A percentile compares a stretch with the other conserved stretches of the same genome.
Conservation (phyloP, 352 stramenopile species). For the Blastocystis sp. region DNA sequence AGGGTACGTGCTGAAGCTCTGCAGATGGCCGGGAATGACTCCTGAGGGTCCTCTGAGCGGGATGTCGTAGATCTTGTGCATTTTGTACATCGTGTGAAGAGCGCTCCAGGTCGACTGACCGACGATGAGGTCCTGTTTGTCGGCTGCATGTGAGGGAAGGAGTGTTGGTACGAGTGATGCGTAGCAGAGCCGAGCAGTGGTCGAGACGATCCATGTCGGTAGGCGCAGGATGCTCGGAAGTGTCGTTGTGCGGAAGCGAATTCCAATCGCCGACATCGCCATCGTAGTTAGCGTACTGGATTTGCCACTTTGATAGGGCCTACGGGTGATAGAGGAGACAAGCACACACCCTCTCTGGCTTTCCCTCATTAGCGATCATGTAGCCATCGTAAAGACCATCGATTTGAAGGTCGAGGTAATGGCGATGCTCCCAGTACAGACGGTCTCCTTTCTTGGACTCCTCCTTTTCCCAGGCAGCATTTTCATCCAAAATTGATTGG, state of each 20-base stretch:
- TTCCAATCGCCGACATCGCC: constrained; percentile 53
- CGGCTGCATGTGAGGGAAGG: neutral
- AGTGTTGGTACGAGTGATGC: constrained; percentile 66
- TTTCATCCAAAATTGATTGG: constrained; percentile 62
- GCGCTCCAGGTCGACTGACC: constrained; percentile 70
- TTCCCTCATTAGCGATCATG: neutral
- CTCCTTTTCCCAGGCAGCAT: constrained; percentile 63
- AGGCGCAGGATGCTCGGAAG: neutral
- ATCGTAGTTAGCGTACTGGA: constrained; percentile 57
- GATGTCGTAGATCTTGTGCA: constrained; percentile 73
- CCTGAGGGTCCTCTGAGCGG: constrained; percentile 19
- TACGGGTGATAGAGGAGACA: neutral
- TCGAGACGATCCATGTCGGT: constrained; percentile 25
- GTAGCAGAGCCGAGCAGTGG: constrained; percentile 69
- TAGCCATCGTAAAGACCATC: constrained; percentile 54
- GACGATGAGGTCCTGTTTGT: constrained; percentile 67
- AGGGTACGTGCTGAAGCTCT: constrained; percentile 69
- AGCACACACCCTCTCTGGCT: neutral
- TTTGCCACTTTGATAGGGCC: constrained; percentile 22
- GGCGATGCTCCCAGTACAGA: constrained; percentile 67
- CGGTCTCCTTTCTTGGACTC: constrained; percentile 65
- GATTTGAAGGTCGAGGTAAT: constrained; percentile 59
- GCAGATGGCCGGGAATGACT: constrained; percentile 61
- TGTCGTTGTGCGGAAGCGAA: constrained; percentile 18
- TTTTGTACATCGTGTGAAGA: constrained; percentile 70